Evolutionary conservation across 208 protist species (phyloP).

Genomic region (Acanthamoeba polyphaga): DNA sequence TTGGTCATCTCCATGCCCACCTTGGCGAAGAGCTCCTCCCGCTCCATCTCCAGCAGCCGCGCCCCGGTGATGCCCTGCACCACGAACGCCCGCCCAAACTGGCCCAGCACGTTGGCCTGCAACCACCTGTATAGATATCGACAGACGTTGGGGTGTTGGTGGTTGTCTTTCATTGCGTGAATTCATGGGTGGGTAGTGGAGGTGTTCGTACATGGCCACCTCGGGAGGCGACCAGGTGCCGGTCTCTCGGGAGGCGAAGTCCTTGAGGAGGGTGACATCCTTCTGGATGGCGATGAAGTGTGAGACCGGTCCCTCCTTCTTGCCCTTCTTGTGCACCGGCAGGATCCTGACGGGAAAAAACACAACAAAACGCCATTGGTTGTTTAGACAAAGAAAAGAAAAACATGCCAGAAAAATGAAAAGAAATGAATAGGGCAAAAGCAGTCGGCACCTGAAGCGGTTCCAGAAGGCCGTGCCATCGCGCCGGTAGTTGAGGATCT

Average conservation of each 20-base stretch:
- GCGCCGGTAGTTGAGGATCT: constrained; percentile 78
- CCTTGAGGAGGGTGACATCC: constrained; percentile 67
- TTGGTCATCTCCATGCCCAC: constrained; percentile 53
- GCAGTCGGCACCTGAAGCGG: constrained; percentile 33
- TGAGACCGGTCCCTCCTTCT: background rate
- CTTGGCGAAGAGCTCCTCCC: constrained; percentile 37
- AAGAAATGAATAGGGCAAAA: background rate
- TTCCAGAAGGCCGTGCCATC: constrained; percentile 79
- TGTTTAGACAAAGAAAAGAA: no score
- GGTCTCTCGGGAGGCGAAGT: constrained; percentile 4
- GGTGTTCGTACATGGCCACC: constrained; percentile 44
- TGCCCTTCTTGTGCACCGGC: constrained; percentile 33
- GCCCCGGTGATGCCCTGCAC: constrained; percentile 10
- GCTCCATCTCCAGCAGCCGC: background rate
- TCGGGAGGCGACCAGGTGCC: constrained; percentile 46
- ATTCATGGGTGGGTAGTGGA: no score
- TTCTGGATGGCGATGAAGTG: constrained; percentile 69
- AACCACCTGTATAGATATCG: constrained; percentile 1
- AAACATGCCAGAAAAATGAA: no score
- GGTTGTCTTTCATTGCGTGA: no score
- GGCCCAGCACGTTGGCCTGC: constrained; percentile 17
- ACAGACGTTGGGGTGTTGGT: background rate
- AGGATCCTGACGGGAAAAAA: background rate
- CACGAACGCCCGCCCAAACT: constrained; percentile 29
- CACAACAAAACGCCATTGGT: no score